These are phyloP conservation scores for Tuber calosporum DNA, from an alignment of 495 filamentous ascomycete genomes.

Conservation along the genomic window DNA sequence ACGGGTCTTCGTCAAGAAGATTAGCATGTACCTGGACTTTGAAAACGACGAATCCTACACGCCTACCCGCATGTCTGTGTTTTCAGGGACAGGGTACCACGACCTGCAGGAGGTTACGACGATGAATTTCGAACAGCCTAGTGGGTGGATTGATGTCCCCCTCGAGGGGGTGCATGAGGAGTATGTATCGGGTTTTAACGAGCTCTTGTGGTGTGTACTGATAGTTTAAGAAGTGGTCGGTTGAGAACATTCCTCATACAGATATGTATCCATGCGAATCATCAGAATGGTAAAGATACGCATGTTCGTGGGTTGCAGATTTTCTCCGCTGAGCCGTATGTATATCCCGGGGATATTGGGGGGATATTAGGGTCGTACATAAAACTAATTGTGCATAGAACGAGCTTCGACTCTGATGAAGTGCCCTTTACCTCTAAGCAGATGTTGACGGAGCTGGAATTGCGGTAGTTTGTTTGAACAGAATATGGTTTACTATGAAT, in stretches of 20 bases:
- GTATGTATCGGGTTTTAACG: constrained; percentile 10
- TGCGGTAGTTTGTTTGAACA: constrained; percentile 17
- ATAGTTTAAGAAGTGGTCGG: constrained; percentile 40
- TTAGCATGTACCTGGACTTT: constrained; percentile 86
- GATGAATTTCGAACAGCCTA: constrained; percentile 69
- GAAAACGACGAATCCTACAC: constrained; percentile 91
- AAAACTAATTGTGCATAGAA: constrained; percentile 15
- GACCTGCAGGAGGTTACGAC: constrained; percentile 76
- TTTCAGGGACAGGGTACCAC: constrained; percentile 78
- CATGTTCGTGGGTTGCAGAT: constrained; percentile 91
- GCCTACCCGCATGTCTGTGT: constrained; percentile 81
- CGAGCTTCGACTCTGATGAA: constrained; percentile 31
- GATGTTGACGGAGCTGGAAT: constrained; percentile 38
- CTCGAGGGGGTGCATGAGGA: constrained; percentile 55
- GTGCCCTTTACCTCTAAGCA: constrained; percentile 32
- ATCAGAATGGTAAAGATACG: constrained; percentile 98
- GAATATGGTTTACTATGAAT: not conserved
- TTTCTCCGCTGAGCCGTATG: constrained; percentile 60
- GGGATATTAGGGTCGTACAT: not conserved
- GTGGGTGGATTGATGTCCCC: constrained; percentile 82
- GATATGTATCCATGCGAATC: constrained; percentile 83
- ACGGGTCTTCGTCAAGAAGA: constrained; percentile 70
- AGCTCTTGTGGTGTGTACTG: not conserved
- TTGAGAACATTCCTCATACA: constrained; percentile 81
- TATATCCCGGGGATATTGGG: not conserved